A percentile compares a stretch with the other conserved stretches of the same genome.
Evolutionary conservation across 1,284 basidiomycete species (phyloP).

Genomic region (Hemileccinum hortonii): DNA sequence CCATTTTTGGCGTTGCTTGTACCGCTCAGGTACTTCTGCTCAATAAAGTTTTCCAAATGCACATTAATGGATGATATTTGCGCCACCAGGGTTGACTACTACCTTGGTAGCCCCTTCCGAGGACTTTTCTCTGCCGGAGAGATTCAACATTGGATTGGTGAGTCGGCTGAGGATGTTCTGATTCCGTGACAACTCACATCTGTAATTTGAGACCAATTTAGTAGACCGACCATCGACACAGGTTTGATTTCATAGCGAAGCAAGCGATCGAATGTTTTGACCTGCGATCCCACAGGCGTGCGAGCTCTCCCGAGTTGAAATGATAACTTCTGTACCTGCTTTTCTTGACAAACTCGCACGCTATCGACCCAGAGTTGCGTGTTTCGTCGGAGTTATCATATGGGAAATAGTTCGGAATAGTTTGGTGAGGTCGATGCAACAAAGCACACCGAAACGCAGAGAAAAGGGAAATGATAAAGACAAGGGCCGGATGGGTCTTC

Average conservation of each 20-base stretch:
- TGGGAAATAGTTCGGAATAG: slow-evolving; percentile 44
- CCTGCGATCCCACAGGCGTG: slow-evolving; percentile 34
- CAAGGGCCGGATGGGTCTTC: slow-evolving; percentile 22
- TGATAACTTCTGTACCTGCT: slow-evolving; percentile 38
- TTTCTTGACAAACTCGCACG: slow-evolving; percentile 40
- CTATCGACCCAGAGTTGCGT: slow-evolving; percentile 42
- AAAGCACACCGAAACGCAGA: neutral
- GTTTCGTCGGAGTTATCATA: slow-evolving; percentile 52
- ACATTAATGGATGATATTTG: neutral
- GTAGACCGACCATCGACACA: slow-evolving; percentile 47
- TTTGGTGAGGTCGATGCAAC: slow-evolving; percentile 8
- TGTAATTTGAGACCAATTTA: slow-evolving; percentile 45
- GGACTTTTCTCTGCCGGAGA: slow-evolving; percentile 36
- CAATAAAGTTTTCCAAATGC: neutral
- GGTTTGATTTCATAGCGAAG: slow-evolving; percentile 25
- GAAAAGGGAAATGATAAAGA: neutral
- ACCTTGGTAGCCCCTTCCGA: slow-evolving; percentile 35
- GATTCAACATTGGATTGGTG: slow-evolving; percentile 46
- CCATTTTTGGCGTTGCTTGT: slow-evolving; percentile 46
- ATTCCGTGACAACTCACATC: neutral
- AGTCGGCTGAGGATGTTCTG: neutral
- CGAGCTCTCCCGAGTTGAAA: slow-evolving; percentile 47
- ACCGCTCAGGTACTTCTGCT: slow-evolving; percentile 36
- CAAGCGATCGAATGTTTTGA: neutral
- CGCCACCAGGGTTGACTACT: slow-evolving; percentile 41